phyloP scores from a whole-genome alignment of 1,284 basidiomycete species.

The Papiliotrema nemorosa region DNA sequence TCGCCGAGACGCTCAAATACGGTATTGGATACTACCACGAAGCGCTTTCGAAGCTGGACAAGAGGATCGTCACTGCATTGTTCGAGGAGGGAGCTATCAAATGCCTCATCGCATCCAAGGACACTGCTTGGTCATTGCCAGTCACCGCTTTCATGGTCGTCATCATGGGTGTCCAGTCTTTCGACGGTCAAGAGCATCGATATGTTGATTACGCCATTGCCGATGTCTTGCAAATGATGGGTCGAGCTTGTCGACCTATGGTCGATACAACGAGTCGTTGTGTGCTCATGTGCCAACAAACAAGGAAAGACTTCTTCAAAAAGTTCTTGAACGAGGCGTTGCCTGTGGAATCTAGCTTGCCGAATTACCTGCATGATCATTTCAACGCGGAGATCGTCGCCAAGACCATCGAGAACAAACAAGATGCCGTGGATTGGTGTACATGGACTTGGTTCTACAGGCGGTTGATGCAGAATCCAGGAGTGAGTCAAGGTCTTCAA shows the following conservation, averaged over 20 bases:
- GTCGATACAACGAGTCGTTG: slow-evolving; percentile 85
- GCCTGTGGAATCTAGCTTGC: slow-evolving; percentile 93
- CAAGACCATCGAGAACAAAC: slow-evolving; percentile 98
- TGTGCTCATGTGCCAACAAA: slow-evolving; percentile 95
- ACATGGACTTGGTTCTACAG: slow-evolving; percentile 70
- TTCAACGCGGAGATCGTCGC: slow-evolving; percentile 98
- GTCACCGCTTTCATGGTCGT: slow-evolving; percentile 95
- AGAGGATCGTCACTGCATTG: slow-evolving; percentile 86
- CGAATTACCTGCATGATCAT: slow-evolving; percentile 87
- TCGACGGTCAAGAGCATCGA: slow-evolving; percentile 92
- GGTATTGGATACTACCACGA: slow-evolving; percentile 97
- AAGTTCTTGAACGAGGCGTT: slow-evolving; percentile 96
- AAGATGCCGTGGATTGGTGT: slow-evolving; percentile 79
- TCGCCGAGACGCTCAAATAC: slow-evolving; percentile 79
- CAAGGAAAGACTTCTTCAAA: slow-evolving; percentile 96
- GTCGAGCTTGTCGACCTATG: slow-evolving; percentile 81
- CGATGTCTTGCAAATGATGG: slow-evolving; percentile 99
- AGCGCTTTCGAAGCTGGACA: slow-evolving; percentile 85
- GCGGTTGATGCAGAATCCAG: slow-evolving; percentile 83
- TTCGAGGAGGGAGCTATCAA: slow-evolving; percentile 94
- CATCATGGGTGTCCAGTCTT: slow-evolving; percentile 96
- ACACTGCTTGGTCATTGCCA: slow-evolving; percentile 92
- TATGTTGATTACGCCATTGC: slow-evolving; percentile 97
- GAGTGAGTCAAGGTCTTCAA: slow-evolving; percentile 24
- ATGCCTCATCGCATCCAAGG: slow-evolving; percentile 90